These are phyloP conservation scores for Dipodascopsis uninucleata DNA, from an alignment of 805 yeast species.

Conservation along the genomic window DNA sequence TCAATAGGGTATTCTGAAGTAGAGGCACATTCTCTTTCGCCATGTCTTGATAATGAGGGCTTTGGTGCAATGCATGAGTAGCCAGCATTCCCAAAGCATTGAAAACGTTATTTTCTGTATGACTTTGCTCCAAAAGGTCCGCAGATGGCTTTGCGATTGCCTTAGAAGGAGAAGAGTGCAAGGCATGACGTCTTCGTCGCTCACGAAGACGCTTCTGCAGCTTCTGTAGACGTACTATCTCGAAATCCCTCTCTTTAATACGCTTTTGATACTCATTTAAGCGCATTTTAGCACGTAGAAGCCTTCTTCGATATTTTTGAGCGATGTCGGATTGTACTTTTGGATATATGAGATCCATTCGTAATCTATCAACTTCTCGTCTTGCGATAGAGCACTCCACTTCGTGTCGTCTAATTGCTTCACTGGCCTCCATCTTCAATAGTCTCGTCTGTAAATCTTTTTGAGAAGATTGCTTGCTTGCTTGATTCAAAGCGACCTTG, in stretches of 20 bases:
- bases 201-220: conserved; percentile 38
- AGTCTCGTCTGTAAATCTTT: conserved; percentile 41
- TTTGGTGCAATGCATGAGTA: conserved; percentile 42
- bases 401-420: conserved; percentile 45
- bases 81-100: conserved; percentile 55
- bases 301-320: conserved; percentile 38
- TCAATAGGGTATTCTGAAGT: too few species aligned
- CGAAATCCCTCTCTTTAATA: conserved; percentile 44
- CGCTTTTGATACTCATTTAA: conserved; percentile 46
- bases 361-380: conserved; percentile 46
- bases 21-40: too few species aligned
- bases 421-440: conserved; percentile 43
- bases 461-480: conserved; percentile 14
- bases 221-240: conserved; percentile 42
- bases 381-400: conserved; percentile 47
- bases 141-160: conserved; percentile 20
- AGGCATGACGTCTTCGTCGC: conserved; percentile 16
- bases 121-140: conserved; percentile 15
- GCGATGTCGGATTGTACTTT: conserved; percentile 37
- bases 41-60: too few species aligned
- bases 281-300: conserved; percentile 43
- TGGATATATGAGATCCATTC: conserved; percentile 34
- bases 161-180: conserved; percentile 23
- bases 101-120: conserved; percentile 28
- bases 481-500: conserved; percentile 8